Base-by-base conservation (phyloP, 2,329 filamentous ascomycete species). In the Colletotrichum liaoningense region DNA sequence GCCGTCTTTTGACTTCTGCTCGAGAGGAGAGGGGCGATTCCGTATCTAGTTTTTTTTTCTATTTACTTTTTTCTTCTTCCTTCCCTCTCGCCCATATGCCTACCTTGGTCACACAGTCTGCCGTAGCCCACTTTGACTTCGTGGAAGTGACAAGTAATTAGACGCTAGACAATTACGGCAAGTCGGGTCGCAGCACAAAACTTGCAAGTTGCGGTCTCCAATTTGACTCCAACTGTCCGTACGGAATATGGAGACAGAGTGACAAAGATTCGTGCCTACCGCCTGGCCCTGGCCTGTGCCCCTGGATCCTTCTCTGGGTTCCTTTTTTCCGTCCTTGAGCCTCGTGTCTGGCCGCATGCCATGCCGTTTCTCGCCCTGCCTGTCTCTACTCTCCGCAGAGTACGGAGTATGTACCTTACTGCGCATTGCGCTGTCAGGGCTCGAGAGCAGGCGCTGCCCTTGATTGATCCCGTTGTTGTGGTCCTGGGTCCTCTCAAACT, bases 151-250 rank as follows among this genome's bases (percentile, higher is more conserved):
- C 16, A 28, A 26, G 19, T 42, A 22, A 22, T 56, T n/a, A 49
- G 58, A 38, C 66, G 59, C 69, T 72, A 69, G 55, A 55, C 54
- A 22, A 58, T 52, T 38, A 58, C 24, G 56, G 69, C 59, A 64
- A 72, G 59, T 52, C 67, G 54, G 54, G 65, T 33, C 42, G 19
- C 42, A 57, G 54, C 26, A 16, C n/a, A 24, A 35, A 26, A 59
- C 58, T 42, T 22, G 46, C 24, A 26, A 59, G 49, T 42, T 22
- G 30, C 24, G 28, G 57, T 33, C n/a, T 42, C 33, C 57, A 22
- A 55, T 28, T 60, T 28, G 57, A 52, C 46, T 46, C 16, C 33
- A 33, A 11, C 38, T 33, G 35, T 12, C 35, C 58, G 46, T 46
- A 35, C n/a, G 38, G 38, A 42, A 16, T 42, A 19, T 14, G 38